Evolutionary conservation across 192 early-diverging fungal genomes (phyloP), one percentile per base, ranked within the genome.

Genomic region (Umbelopsis sp.): DNA sequence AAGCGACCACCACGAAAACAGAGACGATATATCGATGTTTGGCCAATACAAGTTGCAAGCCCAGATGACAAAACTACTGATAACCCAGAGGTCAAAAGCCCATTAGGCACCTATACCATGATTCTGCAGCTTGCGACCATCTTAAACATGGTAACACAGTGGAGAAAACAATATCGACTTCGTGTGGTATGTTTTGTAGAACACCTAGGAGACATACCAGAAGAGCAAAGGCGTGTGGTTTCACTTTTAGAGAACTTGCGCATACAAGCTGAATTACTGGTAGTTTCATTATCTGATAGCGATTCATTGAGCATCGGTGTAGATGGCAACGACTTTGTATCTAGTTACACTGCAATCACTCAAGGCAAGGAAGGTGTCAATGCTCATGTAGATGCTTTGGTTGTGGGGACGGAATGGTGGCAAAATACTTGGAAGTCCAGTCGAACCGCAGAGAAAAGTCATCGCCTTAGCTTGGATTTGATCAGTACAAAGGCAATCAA

Each of bases 81-180:
- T 29, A 31, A 6, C 2, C 25, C 56, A 36, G 29, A 22, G 0
- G 10, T 26, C 26, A 62, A 62, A 34, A 62, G 56, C 31, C 9
- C 56, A 47, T 90, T 92, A 81, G 86, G 89, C 56, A 89, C 90
- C 0, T 91, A 91, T 70, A 86, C 90, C 34, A 86, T 91, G 87
- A 89, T 92, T 9, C 75, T 92, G 45, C 91, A 92, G 77, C 83
- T 92, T 56, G 91, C 89, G 20, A 89, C 89, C 10, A 90, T 92
- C 26, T 70, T 92, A 51, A 85, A 91, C 44, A 83, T 91, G 84
- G 89, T 90, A 9, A 87, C 87, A 3, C 82, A 89, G 59, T 92
- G 91, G 91, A 83, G 80, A 69, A 77, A 84, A 29, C 84, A 84
- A 71, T 91, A 82, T 68, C 49, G 41, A 4, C 75, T 91, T 59